Evolutionary conservation across 129 eudicot genomes (phyloP).

Genomic region (Tagetes patula): DNA sequence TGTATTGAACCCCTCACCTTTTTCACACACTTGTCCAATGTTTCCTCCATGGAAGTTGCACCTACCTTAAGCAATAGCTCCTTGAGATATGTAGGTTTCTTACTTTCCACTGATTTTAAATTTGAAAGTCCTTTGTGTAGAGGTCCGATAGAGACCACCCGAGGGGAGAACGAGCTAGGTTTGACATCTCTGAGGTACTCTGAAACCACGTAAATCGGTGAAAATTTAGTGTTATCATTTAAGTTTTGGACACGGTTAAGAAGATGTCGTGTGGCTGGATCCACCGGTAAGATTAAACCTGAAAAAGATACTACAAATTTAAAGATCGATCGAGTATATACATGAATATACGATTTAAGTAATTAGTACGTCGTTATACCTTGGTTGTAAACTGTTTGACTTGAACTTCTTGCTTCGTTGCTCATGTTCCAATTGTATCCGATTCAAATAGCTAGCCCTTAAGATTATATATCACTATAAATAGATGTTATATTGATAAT

Average conservation of each 20-base stretch:
- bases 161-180: conserved; percentile 11
- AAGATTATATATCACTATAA: too few species aligned
- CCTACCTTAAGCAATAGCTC: not conserved
- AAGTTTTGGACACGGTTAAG: not conserved
- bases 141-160: conserved; percentile 28
- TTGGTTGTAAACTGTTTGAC: too few species aligned
- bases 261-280: not conserved
- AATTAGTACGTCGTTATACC: too few species aligned
- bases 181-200: not conserved
- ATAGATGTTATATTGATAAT: too few species aligned
- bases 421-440: too few species aligned
- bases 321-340: too few species aligned
- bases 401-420: too few species aligned
- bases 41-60: not conserved
- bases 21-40: not conserved
- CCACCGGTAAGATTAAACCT: not conserved
- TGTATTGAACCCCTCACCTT: not conserved
- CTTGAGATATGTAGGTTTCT: not conserved
- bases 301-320: too few species aligned
- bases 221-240: not conserved
- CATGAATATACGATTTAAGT: too few species aligned
- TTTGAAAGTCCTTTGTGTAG: not conserved
- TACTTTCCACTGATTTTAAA: not conserved
- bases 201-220: conserved; percentile 19
- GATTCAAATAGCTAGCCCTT: too few species aligned